phyloP scores from a whole-genome alignment of 129 eudicot species.

The Chrysanthemum seticuspe region DNA sequence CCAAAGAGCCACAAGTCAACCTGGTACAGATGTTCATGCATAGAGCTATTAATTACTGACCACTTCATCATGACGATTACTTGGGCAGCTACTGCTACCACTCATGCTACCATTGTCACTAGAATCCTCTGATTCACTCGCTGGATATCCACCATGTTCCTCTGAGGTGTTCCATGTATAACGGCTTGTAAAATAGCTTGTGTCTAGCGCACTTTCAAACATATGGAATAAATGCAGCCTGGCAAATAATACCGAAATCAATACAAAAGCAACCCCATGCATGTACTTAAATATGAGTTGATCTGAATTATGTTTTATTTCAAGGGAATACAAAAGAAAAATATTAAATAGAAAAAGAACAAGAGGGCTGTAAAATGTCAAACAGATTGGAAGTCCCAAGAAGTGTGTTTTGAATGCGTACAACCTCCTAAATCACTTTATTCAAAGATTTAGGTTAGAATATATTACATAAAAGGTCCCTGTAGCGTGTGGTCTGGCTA shows the following conservation, averaged over 20 bases:
- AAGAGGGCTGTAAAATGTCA: no score
- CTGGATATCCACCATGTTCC: conserved; percentile 60
- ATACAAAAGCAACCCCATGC: conserved; percentile 8
- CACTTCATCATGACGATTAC: conserved; percentile 85
- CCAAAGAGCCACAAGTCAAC: conserved; percentile 6
- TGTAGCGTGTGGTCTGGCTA: no score
- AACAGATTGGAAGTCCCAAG: no score
- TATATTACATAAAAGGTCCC: no score
- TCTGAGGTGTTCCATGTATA: conserved; percentile 90
- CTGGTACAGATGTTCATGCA: neutral
- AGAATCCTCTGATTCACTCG: conserved; percentile 82
- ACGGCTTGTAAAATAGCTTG: conserved; percentile 96
- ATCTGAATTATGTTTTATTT: no score
- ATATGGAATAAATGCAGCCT: conserved; percentile 99
- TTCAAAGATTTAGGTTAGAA: no score
- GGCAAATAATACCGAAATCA: conserved; percentile 16
- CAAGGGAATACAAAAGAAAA: no score
- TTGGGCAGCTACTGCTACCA: conserved; percentile 77
- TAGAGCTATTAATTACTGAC: conserved; percentile 39
- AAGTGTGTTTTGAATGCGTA: no score
- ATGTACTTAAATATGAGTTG: neutral
- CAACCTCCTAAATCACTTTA: no score
- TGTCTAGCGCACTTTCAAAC: conserved; percentile 90
- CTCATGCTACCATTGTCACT: conserved; percentile 83
- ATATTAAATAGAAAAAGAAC: no score